Conservation (phyloP, 2,329 filamentous ascomycete species). For the Aschersonia sp. region DNA sequence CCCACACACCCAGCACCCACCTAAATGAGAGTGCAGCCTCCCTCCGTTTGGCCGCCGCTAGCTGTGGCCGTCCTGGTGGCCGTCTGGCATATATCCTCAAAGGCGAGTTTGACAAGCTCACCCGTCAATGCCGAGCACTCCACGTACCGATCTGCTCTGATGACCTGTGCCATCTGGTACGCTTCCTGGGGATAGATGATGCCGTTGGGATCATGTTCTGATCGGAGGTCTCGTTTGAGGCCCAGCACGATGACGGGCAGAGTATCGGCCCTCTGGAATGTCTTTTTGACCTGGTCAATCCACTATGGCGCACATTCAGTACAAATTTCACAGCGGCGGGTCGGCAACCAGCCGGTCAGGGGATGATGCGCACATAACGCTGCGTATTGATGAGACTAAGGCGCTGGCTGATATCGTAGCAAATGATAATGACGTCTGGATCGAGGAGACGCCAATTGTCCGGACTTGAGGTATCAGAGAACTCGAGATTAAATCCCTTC, state of each 20-base stretch:
- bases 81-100: slow-evolving; percentile 46
- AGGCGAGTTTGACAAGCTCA: slow-evolving; percentile 40
- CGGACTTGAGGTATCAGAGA: slow-evolving; percentile 44
- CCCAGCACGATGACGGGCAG: slow-evolving; percentile 43
- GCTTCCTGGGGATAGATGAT: slow-evolving; percentile 48
- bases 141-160: slow-evolving; percentile 48
- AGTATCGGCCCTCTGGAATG: slow-evolving; percentile 30
- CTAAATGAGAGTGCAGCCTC: slow-evolving; percentile 38
- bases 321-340: not conserved
- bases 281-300: slow-evolving; percentile 36
- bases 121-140: slow-evolving; percentile 49
- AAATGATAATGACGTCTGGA: slow-evolving; percentile 44
- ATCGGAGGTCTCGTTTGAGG: slow-evolving; percentile 45
- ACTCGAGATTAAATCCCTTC: slow-evolving; percentile 37
- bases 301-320: slow-evolving; percentile 26
- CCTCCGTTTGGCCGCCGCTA: slow-evolving; percentile 37
- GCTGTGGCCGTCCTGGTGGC: slow-evolving; percentile 32
- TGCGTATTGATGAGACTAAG: slow-evolving; percentile 44
- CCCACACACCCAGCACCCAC: no score
- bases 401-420: slow-evolving; percentile 47
- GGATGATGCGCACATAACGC: slow-evolving; percentile 28
- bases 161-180: slow-evolving; percentile 38
- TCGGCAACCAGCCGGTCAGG: not conserved
- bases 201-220: slow-evolving; percentile 42
- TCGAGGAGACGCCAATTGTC: slow-evolving; percentile 43